Percentiles rank a stretch among this genome's conserved stretches.
phyloP scores from a whole-genome alignment of 208 protist genomes.

The Leishmania tropica region DNA sequence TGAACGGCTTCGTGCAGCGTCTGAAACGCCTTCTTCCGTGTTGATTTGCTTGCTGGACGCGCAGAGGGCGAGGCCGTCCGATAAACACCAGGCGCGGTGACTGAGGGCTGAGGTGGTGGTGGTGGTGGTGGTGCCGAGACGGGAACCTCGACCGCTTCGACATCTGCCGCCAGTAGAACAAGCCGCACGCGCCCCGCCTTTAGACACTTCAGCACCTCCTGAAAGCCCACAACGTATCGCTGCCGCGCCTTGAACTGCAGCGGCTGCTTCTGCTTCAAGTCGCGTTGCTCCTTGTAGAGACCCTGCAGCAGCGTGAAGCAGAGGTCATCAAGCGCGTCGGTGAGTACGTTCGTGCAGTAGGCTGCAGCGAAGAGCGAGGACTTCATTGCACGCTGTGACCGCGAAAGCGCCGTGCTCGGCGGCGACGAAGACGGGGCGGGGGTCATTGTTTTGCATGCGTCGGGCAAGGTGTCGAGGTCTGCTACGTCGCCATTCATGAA shows the following conservation, averaged over 20 bases:
- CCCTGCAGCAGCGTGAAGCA: conserved; percentile 63
- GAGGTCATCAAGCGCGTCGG: conserved; percentile 64
- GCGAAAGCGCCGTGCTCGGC: not conserved
- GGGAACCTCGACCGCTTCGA: conserved; percentile 31
- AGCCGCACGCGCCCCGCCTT: conserved; percentile 46
- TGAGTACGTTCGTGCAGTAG: conserved; percentile 58
- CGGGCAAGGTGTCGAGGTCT: not conserved
- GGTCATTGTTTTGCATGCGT: not conserved
- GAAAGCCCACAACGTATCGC: conserved; percentile 66
- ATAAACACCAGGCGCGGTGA: not conserved
- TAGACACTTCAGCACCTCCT: conserved; percentile 61
- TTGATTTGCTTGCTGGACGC: not conserved
- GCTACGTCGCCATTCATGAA: conserved; percentile 3
- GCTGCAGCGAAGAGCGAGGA: conserved; percentile 32
- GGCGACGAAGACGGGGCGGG: not conserved
- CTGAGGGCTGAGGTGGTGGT: not conserved
- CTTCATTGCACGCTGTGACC: conserved; percentile 18
- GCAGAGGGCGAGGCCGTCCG: not conserved
- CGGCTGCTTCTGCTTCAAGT: conserved; percentile 54
- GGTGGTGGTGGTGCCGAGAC: not conserved
- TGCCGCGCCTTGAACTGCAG: conserved; percentile 61
- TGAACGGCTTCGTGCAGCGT: conserved; percentile 42
- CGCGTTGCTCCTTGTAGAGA: conserved; percentile 60
- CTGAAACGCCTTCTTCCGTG: conserved; percentile 30
- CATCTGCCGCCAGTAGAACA: conserved; percentile 64